Base-by-base conservation (phyloP, 257 asterid species). In the Penstemon newberryi region DNA sequence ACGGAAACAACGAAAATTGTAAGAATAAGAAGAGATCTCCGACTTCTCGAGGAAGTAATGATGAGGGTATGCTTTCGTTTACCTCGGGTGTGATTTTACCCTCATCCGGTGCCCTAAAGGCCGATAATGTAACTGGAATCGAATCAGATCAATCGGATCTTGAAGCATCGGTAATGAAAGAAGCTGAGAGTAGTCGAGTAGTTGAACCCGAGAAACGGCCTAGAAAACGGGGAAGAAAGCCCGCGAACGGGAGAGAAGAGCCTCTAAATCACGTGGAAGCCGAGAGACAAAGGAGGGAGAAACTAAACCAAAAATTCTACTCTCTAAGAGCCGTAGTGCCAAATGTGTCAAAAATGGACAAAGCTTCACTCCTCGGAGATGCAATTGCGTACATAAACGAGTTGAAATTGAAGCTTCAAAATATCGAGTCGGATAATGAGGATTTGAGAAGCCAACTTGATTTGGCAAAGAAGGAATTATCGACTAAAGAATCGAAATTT, bases 181-280 rank as follows among this genome's bases (percentile, higher is more conserved):
- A 91, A 53, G 89, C 79, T 0, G 95, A 84, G 15, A 90, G 95
- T 66, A 77, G 88, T 63, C 69, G 84, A 19, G 83, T 83, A 4
- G 88, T 81, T 4, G 96, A 84, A 8, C 82, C 82, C 0, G 96
- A 89, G 78, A 91, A 91, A 53, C 79, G 78, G 36, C 98, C 96
- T 0, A 68, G 89, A 19, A 91, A 91, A 63, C 77, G 97, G 3
- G 97, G 98, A 4, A 76, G 96, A 60, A 91, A 89, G 67, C 98
- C 98, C 0, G 96, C 96, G 0, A 89, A 91, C 18, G 98, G 98
- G 19, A 71, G 98, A 44, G 96, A 87, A 68, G 96, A 91, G 85
- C 97, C 97, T 0, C 62, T 91, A 55, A 91, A 91, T 68, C 98
- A 91, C 33, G 98, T 91, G 8, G 98, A 91, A 61, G 98, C 98